Base-by-base conservation (phyloP, 2,329 filamentous ascomycete species). In the Cladophialophora psammophila region DNA sequence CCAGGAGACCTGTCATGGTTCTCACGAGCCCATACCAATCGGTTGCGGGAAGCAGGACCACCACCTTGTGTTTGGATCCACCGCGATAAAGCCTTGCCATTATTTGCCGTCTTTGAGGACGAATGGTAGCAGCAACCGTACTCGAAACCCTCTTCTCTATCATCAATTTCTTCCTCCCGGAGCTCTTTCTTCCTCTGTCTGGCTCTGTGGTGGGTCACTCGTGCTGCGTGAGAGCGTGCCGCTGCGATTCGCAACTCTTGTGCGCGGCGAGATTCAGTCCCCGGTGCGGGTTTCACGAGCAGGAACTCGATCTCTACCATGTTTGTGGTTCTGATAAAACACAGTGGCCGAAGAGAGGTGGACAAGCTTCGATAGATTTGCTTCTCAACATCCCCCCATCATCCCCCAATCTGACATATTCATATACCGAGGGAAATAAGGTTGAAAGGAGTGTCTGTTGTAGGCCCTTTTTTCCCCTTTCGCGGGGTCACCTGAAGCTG, bases 241-340 rank as follows among this genome's bases (percentile, higher is more conserved):
- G 34, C 54, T 15, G 54, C 6, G 35, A 13, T 9, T 57, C 35
- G 32, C 18, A 57, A 40, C 35, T 57, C 54, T 10, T 18, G 54
- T 12, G 54, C 54, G 15, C 54, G 32, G 13, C 54, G 54, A 57
- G 54, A 57, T 40, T 40, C 54, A 36, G 54, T 40, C 6, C 54
- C 54, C 9, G 54, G 54, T 5, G 9, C 54, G 13, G 54, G 54
- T 13, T 57, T 40, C 12, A 57, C 54, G 5, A 40, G 32, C 15
- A 57, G 32, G 35, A 57, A 36, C 18, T 57, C 4, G 35, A 57
- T 57, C 18, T 57, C 54, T 1, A 57, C 54, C 54, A 57, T 57
- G 26, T 12, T 40, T 40, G 36, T 40, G 36, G 15, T 9, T 48
- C 20, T 5, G n/a, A 26, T 13, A 20, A 6, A 18, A 48, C 20